Evolutionary conservation across 495 filamentous ascomycete species (phyloP).

Genomic region (Sabuloglossum arenarium): DNA sequence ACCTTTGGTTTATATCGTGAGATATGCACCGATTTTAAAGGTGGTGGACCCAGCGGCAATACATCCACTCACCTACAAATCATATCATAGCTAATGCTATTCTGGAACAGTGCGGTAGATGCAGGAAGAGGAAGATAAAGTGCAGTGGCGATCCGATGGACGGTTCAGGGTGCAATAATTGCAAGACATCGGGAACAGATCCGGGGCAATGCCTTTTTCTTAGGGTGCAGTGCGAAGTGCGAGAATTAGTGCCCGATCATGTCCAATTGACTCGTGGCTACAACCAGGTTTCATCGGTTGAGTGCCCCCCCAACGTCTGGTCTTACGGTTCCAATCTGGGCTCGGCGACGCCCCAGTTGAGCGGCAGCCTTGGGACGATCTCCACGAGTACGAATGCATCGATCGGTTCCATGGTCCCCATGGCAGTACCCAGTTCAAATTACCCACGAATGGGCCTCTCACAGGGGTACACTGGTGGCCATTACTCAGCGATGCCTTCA

Average conservation of each 20-base stretch:
- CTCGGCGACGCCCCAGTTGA: not conserved
- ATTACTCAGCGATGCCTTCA: not conserved
- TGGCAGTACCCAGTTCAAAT: not conserved
- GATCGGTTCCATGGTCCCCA: not conserved
- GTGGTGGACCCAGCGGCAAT: not conserved
- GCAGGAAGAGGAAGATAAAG: constrained; percentile 86
- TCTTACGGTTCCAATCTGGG: not conserved
- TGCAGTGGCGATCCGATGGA: constrained; percentile 75
- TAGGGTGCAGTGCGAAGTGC: constrained; percentile 29
- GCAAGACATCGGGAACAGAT: constrained; percentile 47
- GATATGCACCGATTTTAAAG: not conserved
- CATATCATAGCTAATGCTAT: not conserved
- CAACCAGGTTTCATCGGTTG: constrained; percentile 5
- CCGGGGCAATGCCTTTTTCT: constrained; percentile 46
- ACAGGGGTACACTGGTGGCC: not conserved
- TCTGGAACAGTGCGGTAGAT: constrained; percentile 54
- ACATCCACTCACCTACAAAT: not conserved
- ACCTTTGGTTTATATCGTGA: not conserved
- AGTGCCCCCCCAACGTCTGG: constrained; percentile 1
- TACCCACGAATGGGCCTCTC: not conserved
- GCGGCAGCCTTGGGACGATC: not conserved
- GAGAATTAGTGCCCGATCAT: constrained; percentile 3
- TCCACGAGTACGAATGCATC: constrained; percentile 2
- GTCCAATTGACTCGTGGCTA: constrained; percentile 3
- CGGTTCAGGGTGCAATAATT: constrained; percentile 62